These are phyloP conservation scores for Aureobasidium sp. DNA, from an alignment of 2,329 filamentous ascomycete genomes.

Conservation along the genomic window DNA sequence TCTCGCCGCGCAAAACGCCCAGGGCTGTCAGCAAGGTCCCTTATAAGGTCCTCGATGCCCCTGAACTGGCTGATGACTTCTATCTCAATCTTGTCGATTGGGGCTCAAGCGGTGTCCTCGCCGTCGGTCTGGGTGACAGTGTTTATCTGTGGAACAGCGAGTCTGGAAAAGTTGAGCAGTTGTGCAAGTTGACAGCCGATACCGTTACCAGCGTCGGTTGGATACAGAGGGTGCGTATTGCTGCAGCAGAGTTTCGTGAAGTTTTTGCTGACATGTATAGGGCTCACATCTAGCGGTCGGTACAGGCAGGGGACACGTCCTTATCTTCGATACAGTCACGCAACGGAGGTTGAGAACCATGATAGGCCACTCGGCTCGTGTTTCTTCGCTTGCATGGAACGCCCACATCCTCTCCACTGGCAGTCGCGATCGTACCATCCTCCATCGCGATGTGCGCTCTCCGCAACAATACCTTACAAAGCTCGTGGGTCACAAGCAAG, in stretches of 20 bases:
- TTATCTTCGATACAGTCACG: slow-evolving; percentile 95
- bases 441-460: slow-evolving; percentile 88
- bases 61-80: slow-evolving; percentile 93
- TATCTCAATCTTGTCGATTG: slow-evolving; percentile 97
- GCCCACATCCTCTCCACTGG: slow-evolving; percentile 95
- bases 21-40: slow-evolving; percentile 91
- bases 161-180: slow-evolving; percentile 81
- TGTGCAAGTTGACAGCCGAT: slow-evolving; percentile 88
- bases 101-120: slow-evolving; percentile 90
- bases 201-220: slow-evolving; percentile 94
- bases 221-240: slow-evolving; percentile 69
- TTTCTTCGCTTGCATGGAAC: slow-evolving; percentile 95
- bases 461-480: slow-evolving; percentile 85
- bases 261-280: slow-evolving; percentile 26
- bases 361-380: slow-evolving; percentile 90
- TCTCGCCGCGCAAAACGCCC: slow-evolving; percentile 82
- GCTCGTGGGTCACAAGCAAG: slow-evolving; percentile 91
- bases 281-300: slow-evolving; percentile 94
- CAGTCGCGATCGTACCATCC: slow-evolving; percentile 86
- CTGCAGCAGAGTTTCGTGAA: background rate
- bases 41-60: slow-evolving; percentile 94
- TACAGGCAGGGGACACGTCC: slow-evolving; percentile 86
- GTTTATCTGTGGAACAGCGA: slow-evolving; percentile 99
- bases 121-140: slow-evolving; percentile 83
- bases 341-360: slow-evolving; percentile 83